These are phyloP conservation scores for Penicillium brevicompactum DNA, from an alignment of 2,329 filamentous ascomycete genomes.

Conservation along the genomic window DNA sequence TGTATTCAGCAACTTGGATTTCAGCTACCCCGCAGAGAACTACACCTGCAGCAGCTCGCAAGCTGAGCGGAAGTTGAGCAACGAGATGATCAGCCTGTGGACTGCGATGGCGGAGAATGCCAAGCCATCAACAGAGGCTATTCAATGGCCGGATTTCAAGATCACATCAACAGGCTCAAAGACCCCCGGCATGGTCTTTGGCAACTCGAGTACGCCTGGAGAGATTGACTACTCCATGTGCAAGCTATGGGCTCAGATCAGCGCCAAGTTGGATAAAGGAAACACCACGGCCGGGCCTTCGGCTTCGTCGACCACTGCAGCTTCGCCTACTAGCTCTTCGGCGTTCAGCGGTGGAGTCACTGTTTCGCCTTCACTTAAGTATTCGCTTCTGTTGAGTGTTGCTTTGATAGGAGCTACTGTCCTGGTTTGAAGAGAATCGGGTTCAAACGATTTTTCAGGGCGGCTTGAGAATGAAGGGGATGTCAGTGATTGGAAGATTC, in stretches of 20 bases:
- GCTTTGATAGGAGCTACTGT: background rate
- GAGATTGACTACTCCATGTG: constrained; percentile 18
- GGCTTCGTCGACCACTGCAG: background rate
- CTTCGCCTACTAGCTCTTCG: background rate
- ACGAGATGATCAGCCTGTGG: constrained; percentile 22
- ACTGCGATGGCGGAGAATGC: constrained; percentile 22
- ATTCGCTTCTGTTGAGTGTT: background rate
- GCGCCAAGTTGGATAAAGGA: background rate
- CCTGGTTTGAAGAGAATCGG: background rate
- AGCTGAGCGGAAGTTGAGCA: constrained; percentile 14
- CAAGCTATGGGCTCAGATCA: constrained; percentile 17
- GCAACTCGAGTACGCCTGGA: constrained; percentile 9
- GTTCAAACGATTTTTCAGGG: too few relatives aligned
- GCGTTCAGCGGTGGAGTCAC: background rate
- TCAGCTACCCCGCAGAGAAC: background rate
- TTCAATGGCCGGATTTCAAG: constrained; percentile 20
- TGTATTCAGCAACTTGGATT: constrained; percentile 20
- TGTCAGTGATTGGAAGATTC: too few relatives aligned
- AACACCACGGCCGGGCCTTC: background rate
- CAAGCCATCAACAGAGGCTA: constrained; percentile 13
- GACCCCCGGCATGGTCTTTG: constrained; percentile 16
- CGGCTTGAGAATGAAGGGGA: too few relatives aligned
- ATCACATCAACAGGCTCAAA: background rate
- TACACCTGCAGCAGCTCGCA: constrained; percentile 15
- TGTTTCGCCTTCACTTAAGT: background rate